Evolutionary conservation across 352 stramenopile species (phyloP).

Genomic region (Plasmopara halstedii): DNA sequence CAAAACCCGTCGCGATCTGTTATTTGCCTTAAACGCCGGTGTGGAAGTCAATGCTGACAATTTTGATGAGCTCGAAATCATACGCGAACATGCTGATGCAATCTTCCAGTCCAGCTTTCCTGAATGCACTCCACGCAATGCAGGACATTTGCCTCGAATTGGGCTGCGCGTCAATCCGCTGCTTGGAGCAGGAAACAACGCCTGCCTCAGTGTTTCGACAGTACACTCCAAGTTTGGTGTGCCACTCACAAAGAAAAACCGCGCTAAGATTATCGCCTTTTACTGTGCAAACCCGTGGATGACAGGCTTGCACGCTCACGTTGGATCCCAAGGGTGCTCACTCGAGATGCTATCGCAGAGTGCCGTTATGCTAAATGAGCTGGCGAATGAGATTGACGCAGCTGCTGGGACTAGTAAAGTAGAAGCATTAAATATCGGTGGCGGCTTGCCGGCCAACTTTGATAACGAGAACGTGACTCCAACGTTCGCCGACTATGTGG

Average conservation of each 20-base stretch:
- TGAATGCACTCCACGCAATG: constrained; percentile 46
- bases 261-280: constrained; percentile 51
- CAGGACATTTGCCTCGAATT: constrained; percentile 64
- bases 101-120: constrained; percentile 83
- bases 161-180: constrained; percentile 90
- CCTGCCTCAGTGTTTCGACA: constrained; percentile 82
- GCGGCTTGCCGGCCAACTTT: constrained; percentile 87
- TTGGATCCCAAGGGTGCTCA: constrained; percentile 76
- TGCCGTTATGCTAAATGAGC: constrained; percentile 52
- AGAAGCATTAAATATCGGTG: constrained; percentile 87
- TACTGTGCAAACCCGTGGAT: constrained; percentile 85
- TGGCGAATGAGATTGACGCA: constrained; percentile 80
- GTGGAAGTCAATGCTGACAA: constrained; percentile 90
- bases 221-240: constrained; percentile 90
- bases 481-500: constrained; percentile 79
- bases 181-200: constrained; percentile 81
- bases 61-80: constrained; percentile 83
- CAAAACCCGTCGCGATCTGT: constrained; percentile 87
- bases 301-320: constrained; percentile 81
- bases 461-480: constrained; percentile 57
- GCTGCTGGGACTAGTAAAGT: constrained; percentile 63
- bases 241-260: constrained; percentile 53
- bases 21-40: constrained; percentile 73
- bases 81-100: constrained; percentile 72
- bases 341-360: constrained; percentile 84